Evolutionary conservation across 2,329 filamentous ascomycete genomes (phyloP), one percentile per base, ranked within the genome.

Genomic region (Aspergillus luchuensis): DNA sequence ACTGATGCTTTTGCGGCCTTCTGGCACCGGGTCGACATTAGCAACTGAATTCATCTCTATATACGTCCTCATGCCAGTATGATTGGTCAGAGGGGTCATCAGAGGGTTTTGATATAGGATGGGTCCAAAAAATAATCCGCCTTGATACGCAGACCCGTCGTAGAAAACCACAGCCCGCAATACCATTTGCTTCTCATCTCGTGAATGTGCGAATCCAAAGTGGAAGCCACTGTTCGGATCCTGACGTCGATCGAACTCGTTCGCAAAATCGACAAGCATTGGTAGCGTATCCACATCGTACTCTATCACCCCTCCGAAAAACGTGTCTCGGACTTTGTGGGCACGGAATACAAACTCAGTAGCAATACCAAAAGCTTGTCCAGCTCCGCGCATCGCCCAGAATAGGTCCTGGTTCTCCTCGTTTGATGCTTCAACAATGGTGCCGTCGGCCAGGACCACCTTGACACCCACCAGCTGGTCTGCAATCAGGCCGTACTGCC

Each of bases 391-490:
- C 13, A 80, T 56, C 23, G 76, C 78, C 80, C 80, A 82, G 70
- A 82, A 83, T 0, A 82, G 70, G 51, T 82, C 80, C 0, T 69
- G 48, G 39, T 85, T 78, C 62, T 81, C 71, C 0, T 66, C 63
- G n/a, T 76, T 72, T 0, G 79, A 82, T 0, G 74, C 71, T 7
- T 64, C 68, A 6, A 74, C 63, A 25, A 78, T 69, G 2, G 63
- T 61, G 1, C 78, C 78, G 52, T 76, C 69, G 15, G 52, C 38
- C 4, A 55, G 5, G 52, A 55, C 52, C n/a, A 45, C 10, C 15
- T 55, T 55, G 23, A 55, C 52, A 23, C 52, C 45, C 23, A 55
- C 8, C 25, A 55, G 3, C 13, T 45, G 39, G 38, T 55, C 39
- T 2, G 30, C 3, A 17, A 45, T 33, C n/a, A 43, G 10, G 11